Evolutionary conservation across 441 rosid species (phyloP).

Genomic region (Gossypium davidsonii): DNA sequence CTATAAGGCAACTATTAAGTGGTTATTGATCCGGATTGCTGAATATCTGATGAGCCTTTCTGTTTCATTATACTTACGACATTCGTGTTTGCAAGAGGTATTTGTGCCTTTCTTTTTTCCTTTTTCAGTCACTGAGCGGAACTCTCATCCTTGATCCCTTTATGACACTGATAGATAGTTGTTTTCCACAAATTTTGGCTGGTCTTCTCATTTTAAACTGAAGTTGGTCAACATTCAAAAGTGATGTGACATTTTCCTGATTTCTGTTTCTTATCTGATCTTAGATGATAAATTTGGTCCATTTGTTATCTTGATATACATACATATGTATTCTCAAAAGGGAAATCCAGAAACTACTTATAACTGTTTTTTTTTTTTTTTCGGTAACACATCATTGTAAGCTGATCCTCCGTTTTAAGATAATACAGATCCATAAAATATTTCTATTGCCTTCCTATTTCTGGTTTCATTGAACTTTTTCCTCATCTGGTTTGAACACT

Average conservation of each 20-base stretch:
- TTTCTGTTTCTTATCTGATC: neutral
- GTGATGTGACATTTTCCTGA: neutral
- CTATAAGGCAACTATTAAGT: neutral
- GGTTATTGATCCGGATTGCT: neutral
- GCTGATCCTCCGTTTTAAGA: neutral
- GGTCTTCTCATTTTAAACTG: neutral
- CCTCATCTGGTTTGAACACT: neutral
- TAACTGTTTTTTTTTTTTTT: neutral
- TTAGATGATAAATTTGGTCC: neutral
- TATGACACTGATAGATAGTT: neutral
- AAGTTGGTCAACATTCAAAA: neutral
- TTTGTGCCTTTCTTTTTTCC: neutral
- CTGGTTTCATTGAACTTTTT: constrained; percentile 1
- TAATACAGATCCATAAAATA: neutral
- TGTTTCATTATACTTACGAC: neutral
- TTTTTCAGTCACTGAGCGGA: neutral
- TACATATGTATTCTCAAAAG: neutral
- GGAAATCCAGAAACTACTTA: neutral
- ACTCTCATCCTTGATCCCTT: neutral
- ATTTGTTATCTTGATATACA: neutral
- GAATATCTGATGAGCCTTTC: neutral
- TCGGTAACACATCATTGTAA: neutral
- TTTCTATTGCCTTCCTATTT: neutral
- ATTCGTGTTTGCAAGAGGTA: neutral
- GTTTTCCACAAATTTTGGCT: neutral